Evolutionary conservation across 2,329 filamentous ascomycete genomes (phyloP).

Genomic region (Colletotrichum caudatum): DNA sequence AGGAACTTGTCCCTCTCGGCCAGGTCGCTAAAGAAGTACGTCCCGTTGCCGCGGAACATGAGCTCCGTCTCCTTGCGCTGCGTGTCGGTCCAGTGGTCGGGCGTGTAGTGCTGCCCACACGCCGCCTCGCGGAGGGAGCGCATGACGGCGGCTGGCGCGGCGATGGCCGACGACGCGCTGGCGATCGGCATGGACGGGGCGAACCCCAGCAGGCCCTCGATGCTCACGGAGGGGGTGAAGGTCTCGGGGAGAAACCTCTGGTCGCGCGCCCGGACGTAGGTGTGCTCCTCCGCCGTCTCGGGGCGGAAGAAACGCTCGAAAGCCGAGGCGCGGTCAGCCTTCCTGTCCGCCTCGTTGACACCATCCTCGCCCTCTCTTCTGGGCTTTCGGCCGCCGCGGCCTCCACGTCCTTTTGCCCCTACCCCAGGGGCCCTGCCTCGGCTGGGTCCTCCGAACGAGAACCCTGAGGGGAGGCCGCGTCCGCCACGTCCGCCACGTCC

Average conservation of each 20-base stretch:
- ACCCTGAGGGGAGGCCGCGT: conserved; percentile 1
- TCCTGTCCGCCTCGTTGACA: conserved; percentile 41
- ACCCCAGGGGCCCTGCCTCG: conserved; percentile 36
- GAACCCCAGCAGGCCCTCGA: conserved; percentile 50
- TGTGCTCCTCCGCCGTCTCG: conserved; percentile 46
- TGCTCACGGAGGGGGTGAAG: conserved; percentile 53
- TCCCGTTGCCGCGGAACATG: background rate
- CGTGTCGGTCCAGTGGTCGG: conserved; percentile 4
- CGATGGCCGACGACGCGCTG: conserved; percentile 43
- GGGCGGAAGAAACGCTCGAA: conserved; percentile 39
- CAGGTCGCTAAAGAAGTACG: conserved; percentile 43
- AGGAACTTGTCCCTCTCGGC: conserved; percentile 42
- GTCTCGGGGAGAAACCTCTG: conserved; percentile 37
- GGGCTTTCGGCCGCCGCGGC: conserved; percentile 32
- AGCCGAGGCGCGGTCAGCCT: conserved; percentile 28
- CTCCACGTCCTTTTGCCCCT: conserved; percentile 43
- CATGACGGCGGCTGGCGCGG: conserved; percentile 48
- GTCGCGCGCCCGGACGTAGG: conserved; percentile 46
- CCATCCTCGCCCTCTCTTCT: conserved; percentile 38
- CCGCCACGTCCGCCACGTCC: background rate
- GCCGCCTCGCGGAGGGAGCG: conserved; percentile 53
- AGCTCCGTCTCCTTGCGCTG: conserved; percentile 9
- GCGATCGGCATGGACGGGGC: conserved; percentile 51
- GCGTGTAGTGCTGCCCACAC: conserved; percentile 45
- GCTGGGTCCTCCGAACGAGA: background rate